Evolutionary conservation across 1,284 basidiomycete species (phyloP).

Genomic region (Fereydounia khargensis): DNA sequence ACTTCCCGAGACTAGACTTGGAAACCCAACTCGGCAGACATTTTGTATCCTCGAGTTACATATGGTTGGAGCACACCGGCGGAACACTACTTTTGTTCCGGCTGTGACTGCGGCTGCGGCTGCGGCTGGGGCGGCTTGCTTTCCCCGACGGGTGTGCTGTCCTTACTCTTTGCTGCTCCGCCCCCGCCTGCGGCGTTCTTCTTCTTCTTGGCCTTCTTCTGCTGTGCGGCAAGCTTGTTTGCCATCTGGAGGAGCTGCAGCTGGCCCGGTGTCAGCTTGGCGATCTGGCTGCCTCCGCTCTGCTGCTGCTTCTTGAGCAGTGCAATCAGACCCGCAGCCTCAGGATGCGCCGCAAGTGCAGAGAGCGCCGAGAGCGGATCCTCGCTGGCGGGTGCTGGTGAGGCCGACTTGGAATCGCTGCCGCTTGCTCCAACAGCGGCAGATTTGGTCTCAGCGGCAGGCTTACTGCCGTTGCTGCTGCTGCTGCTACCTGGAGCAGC

Average conservation of each 20-base stretch:
- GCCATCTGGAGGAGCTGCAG: slow-evolving; percentile 53
- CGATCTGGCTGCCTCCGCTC: slow-evolving; percentile 26
- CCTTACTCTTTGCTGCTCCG: no score
- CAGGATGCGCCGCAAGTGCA: slow-evolving; percentile 46
- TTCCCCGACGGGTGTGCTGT: no score
- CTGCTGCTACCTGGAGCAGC: no score
- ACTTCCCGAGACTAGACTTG: no score
- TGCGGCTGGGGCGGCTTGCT: no score
- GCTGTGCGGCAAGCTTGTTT: slow-evolving; percentile 42
- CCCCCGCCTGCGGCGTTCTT: no score
- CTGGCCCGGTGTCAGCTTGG: slow-evolving; percentile 49
- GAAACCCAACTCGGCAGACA: no score
- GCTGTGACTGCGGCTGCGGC: no score
- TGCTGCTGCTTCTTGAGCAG: slow-evolving; percentile 50
- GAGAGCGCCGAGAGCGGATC: slow-evolving; percentile 44
- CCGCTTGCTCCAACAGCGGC: not conserved
- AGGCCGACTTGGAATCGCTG: slow-evolving; percentile 1
- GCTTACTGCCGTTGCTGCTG: slow-evolving; percentile 1
- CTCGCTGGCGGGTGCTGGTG: slow-evolving; percentile 5
- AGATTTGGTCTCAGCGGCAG: not conserved
- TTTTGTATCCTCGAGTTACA: no score
- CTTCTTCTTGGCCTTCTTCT: slow-evolving; percentile 39
- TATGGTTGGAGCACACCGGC: no score
- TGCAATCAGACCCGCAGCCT: slow-evolving; percentile 48
- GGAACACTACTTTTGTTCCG: no score